Conservation (phyloP, 129 eudicot species). For the Escallonia herrerae region DNA sequence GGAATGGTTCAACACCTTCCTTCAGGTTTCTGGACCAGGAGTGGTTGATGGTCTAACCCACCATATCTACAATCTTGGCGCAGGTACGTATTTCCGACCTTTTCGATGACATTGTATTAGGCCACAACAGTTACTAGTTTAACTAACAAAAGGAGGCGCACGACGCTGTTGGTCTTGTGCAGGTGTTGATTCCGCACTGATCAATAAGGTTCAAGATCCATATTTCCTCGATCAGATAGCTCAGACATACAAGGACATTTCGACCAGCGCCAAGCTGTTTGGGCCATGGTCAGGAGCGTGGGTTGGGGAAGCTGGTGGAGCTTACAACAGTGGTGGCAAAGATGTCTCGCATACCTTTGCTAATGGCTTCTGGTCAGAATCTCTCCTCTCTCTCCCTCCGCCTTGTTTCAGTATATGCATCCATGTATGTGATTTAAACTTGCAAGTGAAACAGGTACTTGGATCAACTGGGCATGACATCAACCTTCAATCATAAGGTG, state of each 20-base stretch:
- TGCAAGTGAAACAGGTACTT: neutral
- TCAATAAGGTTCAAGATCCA: slow-evolving; percentile 57
- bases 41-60: slow-evolving; percentile 50
- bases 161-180: neutral
- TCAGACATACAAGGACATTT: slow-evolving; percentile 43
- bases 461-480: slow-evolving; percentile 3
- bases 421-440: neutral
- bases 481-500: slow-evolving; percentile 7
- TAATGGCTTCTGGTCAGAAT: slow-evolving; percentile 50
- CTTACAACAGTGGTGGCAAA: slow-evolving; percentile 76
- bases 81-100: slow-evolving; percentile 33
- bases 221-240: slow-evolving; percentile 40
- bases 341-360: slow-evolving; percentile 47
- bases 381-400: slow-evolving; percentile 4
- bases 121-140: no score
- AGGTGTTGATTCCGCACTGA: slow-evolving; percentile 46
- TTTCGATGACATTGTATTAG: no score
- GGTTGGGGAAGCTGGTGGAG: slow-evolving; percentile 85
- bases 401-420: neutral
- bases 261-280: slow-evolving; percentile 19
- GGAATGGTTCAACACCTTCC: slow-evolving; percentile 49
- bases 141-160: no score
- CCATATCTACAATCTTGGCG: slow-evolving; percentile 70
- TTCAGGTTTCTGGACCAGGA: slow-evolving; percentile 31
- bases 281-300: slow-evolving; percentile 56